phyloP scores from a whole-genome alignment of 768 basidiomycete species.

The Collybia nuda region DNA sequence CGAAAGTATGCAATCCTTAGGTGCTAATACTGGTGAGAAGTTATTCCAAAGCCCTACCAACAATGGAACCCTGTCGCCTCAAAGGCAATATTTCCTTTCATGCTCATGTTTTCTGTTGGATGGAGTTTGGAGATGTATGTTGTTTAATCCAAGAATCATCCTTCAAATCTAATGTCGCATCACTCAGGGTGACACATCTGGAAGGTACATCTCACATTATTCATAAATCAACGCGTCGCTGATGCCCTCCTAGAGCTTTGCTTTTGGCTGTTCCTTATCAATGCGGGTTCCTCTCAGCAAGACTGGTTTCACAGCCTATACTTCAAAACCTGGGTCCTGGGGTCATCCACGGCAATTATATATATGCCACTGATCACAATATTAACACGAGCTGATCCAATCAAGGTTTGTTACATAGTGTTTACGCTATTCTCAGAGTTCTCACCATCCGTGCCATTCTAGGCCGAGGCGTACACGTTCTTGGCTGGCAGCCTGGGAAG shows the following conservation, averaged over 20 bases:
- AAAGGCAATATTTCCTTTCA: conserved; percentile 62
- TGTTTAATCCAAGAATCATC: background rate
- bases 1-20: background rate
- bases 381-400: conserved; percentile 55
- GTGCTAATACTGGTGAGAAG: conserved; percentile 28
- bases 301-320: conserved; percentile 79
- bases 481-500: conserved; percentile 70
- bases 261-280: conserved; percentile 85
- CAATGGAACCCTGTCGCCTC: conserved; percentile 50
- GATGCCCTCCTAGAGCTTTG: conserved; percentile 58
- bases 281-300: conserved; percentile 56
- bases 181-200: conserved; percentile 67
- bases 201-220: conserved; percentile 51
- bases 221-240: background rate
- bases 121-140: conserved; percentile 80
- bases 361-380: conserved; percentile 74
- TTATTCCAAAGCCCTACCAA: conserved; percentile 62
- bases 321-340: conserved; percentile 72
- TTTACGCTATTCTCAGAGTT: conserved; percentile 4
- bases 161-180: background rate
- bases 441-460: conserved; percentile 10
- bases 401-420: conserved; percentile 44
- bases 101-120: conserved; percentile 58
- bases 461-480: conserved; percentile 74
- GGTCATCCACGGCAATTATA: conserved; percentile 57